Evolutionary conservation across 306 rosid genomes (phyloP).

Genomic region (Fagus sylvatica): DNA sequence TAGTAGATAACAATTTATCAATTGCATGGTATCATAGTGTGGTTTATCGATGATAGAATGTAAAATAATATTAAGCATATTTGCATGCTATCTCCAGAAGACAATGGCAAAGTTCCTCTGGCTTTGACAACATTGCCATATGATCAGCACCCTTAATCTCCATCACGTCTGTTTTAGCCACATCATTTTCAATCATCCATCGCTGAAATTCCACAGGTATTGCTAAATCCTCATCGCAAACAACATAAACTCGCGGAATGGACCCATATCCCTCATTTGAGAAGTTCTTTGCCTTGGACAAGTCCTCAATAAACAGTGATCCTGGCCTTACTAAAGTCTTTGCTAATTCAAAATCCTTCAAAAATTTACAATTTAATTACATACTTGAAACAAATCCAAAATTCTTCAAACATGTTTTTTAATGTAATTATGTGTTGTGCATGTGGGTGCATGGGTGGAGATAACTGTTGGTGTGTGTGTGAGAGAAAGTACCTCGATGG

Average conservation of each 20-base stretch:
- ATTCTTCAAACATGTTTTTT: too few relatives aligned
- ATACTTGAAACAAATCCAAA: not conserved
- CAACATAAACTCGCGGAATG: constrained; percentile 29
- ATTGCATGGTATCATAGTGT: too few relatives aligned
- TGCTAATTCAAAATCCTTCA: constrained; percentile 56
- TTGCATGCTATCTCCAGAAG: constrained; percentile 38
- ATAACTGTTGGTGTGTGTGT: too few relatives aligned
- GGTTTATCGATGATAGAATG: not conserved
- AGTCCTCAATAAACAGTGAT: constrained; percentile 43
- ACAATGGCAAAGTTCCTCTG: constrained; percentile 25
- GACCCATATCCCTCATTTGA: constrained; percentile 46
- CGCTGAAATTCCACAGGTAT: constrained; percentile 31
- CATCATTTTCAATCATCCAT: constrained; percentile 57
- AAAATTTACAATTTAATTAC: not conserved
- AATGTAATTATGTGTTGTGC: not conserved
- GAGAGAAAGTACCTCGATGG: constrained; percentile 43
- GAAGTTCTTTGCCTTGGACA: constrained; percentile 33
- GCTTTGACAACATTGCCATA: constrained; percentile 40
- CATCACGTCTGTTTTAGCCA: constrained; percentile 31
- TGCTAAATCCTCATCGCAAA: constrained; percentile 31
- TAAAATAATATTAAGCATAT: not conserved
- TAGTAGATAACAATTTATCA: too few relatives aligned
- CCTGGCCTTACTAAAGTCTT: constrained; percentile 36
- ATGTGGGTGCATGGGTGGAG: too few relatives aligned
- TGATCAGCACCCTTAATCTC: constrained; percentile 53